These are phyloP conservation scores for Orychophragmus violaceus DNA, from an alignment of 345 rosid genomes.

Conservation along the genomic window DNA sequence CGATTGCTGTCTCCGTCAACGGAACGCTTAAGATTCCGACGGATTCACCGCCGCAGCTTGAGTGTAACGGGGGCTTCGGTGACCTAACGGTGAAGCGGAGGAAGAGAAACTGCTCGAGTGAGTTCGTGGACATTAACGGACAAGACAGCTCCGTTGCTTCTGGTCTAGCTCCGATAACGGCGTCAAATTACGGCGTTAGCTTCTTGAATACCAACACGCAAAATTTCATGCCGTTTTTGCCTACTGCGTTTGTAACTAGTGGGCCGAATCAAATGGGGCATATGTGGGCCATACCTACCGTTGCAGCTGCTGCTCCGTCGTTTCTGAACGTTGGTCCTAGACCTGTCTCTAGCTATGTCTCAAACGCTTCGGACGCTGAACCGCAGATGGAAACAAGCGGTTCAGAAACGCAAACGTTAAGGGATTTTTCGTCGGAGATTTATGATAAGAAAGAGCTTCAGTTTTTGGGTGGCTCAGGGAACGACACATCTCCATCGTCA, in stretches of 20 bases:
- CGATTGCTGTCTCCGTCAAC: slow-evolving; percentile 71
- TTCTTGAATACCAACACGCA: slow-evolving; percentile 17
- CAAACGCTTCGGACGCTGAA: slow-evolving; percentile 12
- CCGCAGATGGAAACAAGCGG: neutral
- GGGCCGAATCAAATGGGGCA: slow-evolving; percentile 39
- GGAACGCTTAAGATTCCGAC: slow-evolving; percentile 67
- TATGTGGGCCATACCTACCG: slow-evolving; percentile 51
- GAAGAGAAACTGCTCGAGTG: slow-evolving; percentile 43
- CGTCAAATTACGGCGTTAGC: slow-evolving; percentile 16
- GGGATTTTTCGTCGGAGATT: slow-evolving; percentile 63
- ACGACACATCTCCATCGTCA: slow-evolving; percentile 23
- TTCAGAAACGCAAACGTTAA: slow-evolving; percentile 26
- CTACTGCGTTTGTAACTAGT: slow-evolving; percentile 11
- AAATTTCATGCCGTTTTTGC: slow-evolving; percentile 54
- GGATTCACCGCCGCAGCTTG: slow-evolving; percentile 28
- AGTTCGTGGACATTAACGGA: slow-evolving; percentile 40
- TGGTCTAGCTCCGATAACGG: slow-evolving; percentile 51
- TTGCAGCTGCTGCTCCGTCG: slow-evolving; percentile 28
- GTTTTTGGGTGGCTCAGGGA: slow-evolving; percentile 40
- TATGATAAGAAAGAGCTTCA: slow-evolving; percentile 65
- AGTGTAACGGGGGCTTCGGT: slow-evolving; percentile 16
- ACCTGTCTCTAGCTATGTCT: slow-evolving; percentile 39
- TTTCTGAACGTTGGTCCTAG: slow-evolving; percentile 34
- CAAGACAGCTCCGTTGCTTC: slow-evolving; percentile 41
- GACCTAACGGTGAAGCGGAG: slow-evolving; percentile 37